Evolutionary conservation across 2,329 filamentous ascomycete genomes (phyloP).

Genomic region (Fusarium sp.): DNA sequence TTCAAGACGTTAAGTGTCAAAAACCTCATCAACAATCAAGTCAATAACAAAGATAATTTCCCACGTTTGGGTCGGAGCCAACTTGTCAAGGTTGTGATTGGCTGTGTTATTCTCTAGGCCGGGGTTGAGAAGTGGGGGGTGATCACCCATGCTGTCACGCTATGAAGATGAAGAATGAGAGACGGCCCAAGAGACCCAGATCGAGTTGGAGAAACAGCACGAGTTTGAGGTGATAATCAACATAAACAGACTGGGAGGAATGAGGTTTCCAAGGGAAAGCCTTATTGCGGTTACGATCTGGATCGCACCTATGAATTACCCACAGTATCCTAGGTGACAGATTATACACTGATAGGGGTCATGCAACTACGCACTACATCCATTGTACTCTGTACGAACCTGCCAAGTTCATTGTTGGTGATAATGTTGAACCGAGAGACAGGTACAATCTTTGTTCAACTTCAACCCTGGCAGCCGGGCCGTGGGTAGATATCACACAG

Average conservation of each 20-base stretch:
- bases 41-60: conserved; percentile 46
- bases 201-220: conserved; percentile 19
- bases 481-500: background rate
- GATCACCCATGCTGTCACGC: conserved; percentile 25
- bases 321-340: background rate
- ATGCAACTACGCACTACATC: background rate
- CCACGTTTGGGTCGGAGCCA: conserved; percentile 38
- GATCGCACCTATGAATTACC: background rate
- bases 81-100: conserved; percentile 29
- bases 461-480: background rate
- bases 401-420: background rate
- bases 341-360: background rate
- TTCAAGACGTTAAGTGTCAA: conserved; percentile 8
- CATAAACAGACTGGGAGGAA: conserved; percentile 13
- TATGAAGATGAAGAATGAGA: conserved; percentile 15
- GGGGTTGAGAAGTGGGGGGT: conserved; percentile 30
- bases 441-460: background rate
- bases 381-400: too few species aligned
- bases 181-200: background rate
- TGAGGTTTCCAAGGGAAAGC: conserved; percentile 17
- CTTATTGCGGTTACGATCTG: conserved; percentile 1
- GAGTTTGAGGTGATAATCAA: conserved; percentile 26
- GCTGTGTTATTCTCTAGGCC: conserved; percentile 17
- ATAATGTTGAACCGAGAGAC: background rate
- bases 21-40: conserved; percentile 21